Evolutionary conservation across 2,329 filamentous ascomycete genomes (phyloP).

Genomic region (Neonectria neomacrospora): DNA sequence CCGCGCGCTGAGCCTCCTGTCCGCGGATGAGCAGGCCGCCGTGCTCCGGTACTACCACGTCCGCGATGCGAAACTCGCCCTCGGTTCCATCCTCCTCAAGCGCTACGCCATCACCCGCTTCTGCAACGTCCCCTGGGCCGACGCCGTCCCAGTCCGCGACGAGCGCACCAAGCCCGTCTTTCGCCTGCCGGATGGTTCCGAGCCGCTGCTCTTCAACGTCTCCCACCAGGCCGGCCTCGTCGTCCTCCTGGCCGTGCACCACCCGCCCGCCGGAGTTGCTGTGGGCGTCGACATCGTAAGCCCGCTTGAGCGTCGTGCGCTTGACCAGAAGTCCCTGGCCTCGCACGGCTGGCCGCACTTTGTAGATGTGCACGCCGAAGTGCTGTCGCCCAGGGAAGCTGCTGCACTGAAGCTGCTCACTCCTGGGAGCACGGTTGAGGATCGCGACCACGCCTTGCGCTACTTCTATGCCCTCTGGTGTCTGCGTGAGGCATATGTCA

Average conservation of each 20-base stretch:
- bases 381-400: constrained; percentile 72
- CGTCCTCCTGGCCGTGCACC: constrained; percentile 67
- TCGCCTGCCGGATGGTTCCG: constrained; percentile 58
- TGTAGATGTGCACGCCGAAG: constrained; percentile 77
- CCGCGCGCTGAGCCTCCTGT: constrained; percentile 64
- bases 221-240: constrained; percentile 83
- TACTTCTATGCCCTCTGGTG: constrained; percentile 84
- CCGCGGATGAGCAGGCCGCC: constrained; percentile 63
- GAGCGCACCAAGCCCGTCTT: constrained; percentile 65
- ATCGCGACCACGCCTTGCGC: constrained; percentile 68
- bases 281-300: constrained; percentile 83
- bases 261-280: constrained; percentile 51
- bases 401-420: constrained; percentile 66
- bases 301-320: constrained; percentile 73
- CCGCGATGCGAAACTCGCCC: constrained; percentile 78
- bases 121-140: constrained; percentile 68
- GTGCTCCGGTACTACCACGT: constrained; percentile 73
- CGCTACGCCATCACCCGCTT: constrained; percentile 72
- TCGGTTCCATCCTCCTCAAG: constrained; percentile 80
- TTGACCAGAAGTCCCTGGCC: constrained; percentile 67
- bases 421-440: constrained; percentile 38
- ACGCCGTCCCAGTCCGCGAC: constrained; percentile 67
- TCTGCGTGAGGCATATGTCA: constrained; percentile 83
- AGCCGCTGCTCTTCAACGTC: constrained; percentile 75
- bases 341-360: constrained; percentile 72